Evolutionary conservation across 768 basidiomycete species (phyloP), one percentile per base, ranked within the genome.

Genomic region (Amylocystis lapponica): DNA sequence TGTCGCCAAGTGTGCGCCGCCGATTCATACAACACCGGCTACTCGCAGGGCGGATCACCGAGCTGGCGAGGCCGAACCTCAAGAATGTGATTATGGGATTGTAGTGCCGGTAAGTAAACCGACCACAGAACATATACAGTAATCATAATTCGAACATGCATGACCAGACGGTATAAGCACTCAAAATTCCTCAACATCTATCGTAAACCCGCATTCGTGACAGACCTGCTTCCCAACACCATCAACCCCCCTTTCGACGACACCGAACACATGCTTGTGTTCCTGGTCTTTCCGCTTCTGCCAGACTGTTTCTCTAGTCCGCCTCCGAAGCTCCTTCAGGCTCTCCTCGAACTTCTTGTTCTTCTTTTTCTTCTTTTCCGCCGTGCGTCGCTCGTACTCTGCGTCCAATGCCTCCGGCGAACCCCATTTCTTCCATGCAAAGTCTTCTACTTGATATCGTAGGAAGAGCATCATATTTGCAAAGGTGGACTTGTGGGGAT

Each of bases 401-500:
- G 73, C 75, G 56, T 98, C 95, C 36, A 99, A 64, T 9, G 80
- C 90, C 61, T 96, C 93, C 8, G 89, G 75, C 1, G 91, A 88
- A 0, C 92, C 94, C 96, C 96, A 99, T 65, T 99, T 99, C 60
- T 88, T 83, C 86, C 85, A 96, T 4, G 96, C 95, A 64, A 94
- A 97, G 34, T 83, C 88, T 62, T 99, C 96, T 2, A 96, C 90
- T 62, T 98, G 95, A 57, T 71, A 85, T 26, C 96, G 81, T 4
- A 97, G 72, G 66, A 87, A 98, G 17, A 99, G 74, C 96, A 98
- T 98, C 96, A 98, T 98, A 70, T 98, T 99, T 27, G 88, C 87
- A 59, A 88, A 98, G 0, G 90, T 94, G 10, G 92, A 86, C 51
- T 88, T 86, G 68, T 96, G 93, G 3, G 91, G 94, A 61, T 97